Evolutionary conservation across 164 flowering plant genomes (phyloP).

Genomic region (Aristolochia fimbriata): DNA sequence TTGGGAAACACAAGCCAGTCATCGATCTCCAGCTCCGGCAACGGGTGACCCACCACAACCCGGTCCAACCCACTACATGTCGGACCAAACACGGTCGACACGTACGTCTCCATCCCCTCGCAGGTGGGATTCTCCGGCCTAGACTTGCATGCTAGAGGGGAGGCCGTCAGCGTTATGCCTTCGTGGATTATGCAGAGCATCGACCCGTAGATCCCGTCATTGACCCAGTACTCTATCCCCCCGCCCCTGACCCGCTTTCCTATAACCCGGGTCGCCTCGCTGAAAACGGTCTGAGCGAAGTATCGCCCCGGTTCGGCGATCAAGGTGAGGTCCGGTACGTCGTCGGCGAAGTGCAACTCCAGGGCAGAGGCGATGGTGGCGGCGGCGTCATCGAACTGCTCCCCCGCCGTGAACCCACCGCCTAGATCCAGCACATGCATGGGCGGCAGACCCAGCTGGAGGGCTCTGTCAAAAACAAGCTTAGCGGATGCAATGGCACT

Average conservation of each 20-base stretch:
- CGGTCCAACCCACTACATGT: constrained; percentile 10
- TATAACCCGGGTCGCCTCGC: constrained; percentile 4
- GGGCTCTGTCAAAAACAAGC: background rate
- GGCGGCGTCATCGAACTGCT: background rate
- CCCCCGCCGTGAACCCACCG: constrained; percentile 6
- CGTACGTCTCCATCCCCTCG: constrained; percentile 1
- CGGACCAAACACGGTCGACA: constrained; percentile 14
- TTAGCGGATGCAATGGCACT: background rate
- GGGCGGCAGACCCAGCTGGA: background rate
- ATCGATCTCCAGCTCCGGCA: constrained; percentile 7
- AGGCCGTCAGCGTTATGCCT: background rate
- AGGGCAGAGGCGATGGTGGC: background rate
- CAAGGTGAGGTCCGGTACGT: background rate
- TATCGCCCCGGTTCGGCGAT: constrained; percentile 6
- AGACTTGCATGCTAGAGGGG: background rate
- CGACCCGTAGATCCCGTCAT: constrained; percentile 12
- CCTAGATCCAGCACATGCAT: constrained; percentile 5
- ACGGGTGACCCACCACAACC: constrained; percentile 1
- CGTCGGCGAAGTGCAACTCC: background rate
- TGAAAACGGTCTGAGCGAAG: constrained; percentile 2
- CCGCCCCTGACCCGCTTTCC: constrained; percentile 11
- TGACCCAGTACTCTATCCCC: constrained; percentile 9
- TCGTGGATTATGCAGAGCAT: constrained; percentile 1
- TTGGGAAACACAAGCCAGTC: constrained; percentile 11
- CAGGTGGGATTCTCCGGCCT: background rate